These are phyloP conservation scores for Penicillium sp. DNA, from an alignment of 2,329 filamentous ascomycete genomes.

Conservation along the genomic window DNA sequence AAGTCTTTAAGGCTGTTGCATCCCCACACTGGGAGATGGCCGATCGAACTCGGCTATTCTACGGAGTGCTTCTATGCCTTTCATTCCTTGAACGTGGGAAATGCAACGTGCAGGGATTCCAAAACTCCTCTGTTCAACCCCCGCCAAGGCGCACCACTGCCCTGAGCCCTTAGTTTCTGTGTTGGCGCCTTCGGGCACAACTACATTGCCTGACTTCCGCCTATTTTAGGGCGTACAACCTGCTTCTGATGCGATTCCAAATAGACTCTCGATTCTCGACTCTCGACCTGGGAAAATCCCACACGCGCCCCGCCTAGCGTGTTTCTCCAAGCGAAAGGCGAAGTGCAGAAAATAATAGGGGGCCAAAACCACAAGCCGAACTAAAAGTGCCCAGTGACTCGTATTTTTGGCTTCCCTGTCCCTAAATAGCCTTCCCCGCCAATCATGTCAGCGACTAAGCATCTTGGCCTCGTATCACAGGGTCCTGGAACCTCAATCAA, in stretches of 20 bases:
- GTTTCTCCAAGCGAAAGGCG: not conserved
- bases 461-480: conserved; percentile 5
- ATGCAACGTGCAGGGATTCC: not conserved
- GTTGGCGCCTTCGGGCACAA: conserved; percentile 10
- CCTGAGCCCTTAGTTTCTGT: conserved; percentile 3
- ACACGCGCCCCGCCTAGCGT: not conserved
- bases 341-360: not conserved
- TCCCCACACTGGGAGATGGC: not conserved
- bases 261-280: not conserved
- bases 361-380: not conserved
- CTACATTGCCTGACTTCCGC: not conserved
- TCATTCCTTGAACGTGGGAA: too few species aligned
- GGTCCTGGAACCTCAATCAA: conserved; percentile 1
- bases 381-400: not conserved
- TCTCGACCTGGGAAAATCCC: not conserved
- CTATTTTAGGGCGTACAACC: not conserved
- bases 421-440: not conserved
- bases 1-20: not conserved
- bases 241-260: not conserved
- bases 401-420: not conserved
- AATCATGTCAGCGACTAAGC: not conserved
- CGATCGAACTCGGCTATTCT: too few species aligned
- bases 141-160: not conserved
- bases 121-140: not conserved
- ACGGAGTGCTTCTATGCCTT: too few species aligned